Conservation (phyloP, 1,139 yeast species). For the Sugiyamaella paludigena region DNA sequence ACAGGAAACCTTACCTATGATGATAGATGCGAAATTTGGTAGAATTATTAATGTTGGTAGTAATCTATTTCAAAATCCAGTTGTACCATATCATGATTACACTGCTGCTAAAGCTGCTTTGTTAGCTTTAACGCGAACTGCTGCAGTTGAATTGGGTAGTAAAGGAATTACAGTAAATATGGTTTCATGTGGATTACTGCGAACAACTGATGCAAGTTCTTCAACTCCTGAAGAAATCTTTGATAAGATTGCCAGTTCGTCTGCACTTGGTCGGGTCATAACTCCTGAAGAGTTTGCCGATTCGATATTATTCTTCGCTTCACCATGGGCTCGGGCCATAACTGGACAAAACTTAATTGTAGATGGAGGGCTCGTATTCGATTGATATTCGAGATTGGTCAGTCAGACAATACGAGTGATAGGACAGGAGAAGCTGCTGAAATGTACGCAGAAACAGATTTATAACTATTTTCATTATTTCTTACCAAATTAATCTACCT, state of each 20-base stretch:
- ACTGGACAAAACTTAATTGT: constrained; percentile 7
- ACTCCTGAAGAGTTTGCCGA: constrained; percentile 8
- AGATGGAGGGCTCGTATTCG: neutral
- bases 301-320: constrained; percentile 5
- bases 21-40: constrained; percentile 4
- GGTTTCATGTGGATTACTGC: constrained; percentile 5
- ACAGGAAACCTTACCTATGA: neutral
- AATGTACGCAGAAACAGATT: too few relatives aligned
- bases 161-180: constrained; percentile 6
- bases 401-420: too few relatives aligned
- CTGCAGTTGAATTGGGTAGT: constrained; percentile 4
- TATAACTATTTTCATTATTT: too few relatives aligned
- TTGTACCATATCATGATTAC: constrained; percentile 8
- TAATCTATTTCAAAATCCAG: constrained; percentile 6
- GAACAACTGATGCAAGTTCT: constrained; percentile 6
- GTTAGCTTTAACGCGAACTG: constrained; percentile 3
- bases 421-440: too few relatives aligned
- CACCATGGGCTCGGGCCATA: constrained; percentile 8
- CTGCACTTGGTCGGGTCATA: neutral
- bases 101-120: constrained; percentile 6
- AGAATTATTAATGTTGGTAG: constrained; percentile 7
- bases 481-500: too few relatives aligned
- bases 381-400: too few relatives aligned
- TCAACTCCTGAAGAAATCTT: constrained; percentile 7
- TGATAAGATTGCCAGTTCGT: neutral